Evolutionary conservation across 2,329 filamentous ascomycete genomes (phyloP).

Genomic region (Malbranchea cinnamomea): DNA sequence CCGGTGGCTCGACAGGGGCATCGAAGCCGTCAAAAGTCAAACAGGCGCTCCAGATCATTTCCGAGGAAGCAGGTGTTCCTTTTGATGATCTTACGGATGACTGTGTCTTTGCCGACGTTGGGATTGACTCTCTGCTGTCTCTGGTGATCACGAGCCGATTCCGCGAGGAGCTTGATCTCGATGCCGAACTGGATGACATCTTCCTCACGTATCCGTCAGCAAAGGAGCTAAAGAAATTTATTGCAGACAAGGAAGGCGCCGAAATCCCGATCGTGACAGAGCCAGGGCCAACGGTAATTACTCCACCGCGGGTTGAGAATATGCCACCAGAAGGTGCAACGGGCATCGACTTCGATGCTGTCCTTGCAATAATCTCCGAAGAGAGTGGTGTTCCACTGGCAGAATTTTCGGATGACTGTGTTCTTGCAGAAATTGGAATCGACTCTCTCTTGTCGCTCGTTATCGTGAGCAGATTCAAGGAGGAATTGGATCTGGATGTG

Average conservation of each 20-base stretch:
- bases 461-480: slow-evolving; percentile 19
- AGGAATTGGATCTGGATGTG: slow-evolving; percentile 18
- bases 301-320: not conserved
- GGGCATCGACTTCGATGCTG: not conserved
- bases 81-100: slow-evolving; percentile 5
- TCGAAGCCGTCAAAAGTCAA: slow-evolving; percentile 1
- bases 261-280: not conserved
- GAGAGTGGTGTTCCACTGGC: slow-evolving; percentile 6
- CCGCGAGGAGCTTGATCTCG: slow-evolving; percentile 16
- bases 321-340: not conserved
- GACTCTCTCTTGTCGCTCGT: slow-evolving; percentile 24
- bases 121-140: slow-evolving; percentile 24
- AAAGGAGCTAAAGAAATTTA: not conserved
- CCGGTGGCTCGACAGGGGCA: slow-evolving; percentile 9
- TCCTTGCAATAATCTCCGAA: slow-evolving; percentile 6
- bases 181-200: slow-evolving; percentile 12
- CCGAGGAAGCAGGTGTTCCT: slow-evolving; percentile 6
- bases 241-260: not conserved
- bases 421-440: slow-evolving; percentile 17
- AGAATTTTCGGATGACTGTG: slow-evolving; percentile 5
- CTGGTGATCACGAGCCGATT: slow-evolving; percentile 22
- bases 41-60: too few relatives aligned
- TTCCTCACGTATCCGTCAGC: slow-evolving; percentile 14
- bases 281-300: not conserved
- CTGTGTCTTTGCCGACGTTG: slow-evolving; percentile 13